Base-by-base conservation (phyloP, 164 flowering plant species). In the Vitis rupestris region DNA sequence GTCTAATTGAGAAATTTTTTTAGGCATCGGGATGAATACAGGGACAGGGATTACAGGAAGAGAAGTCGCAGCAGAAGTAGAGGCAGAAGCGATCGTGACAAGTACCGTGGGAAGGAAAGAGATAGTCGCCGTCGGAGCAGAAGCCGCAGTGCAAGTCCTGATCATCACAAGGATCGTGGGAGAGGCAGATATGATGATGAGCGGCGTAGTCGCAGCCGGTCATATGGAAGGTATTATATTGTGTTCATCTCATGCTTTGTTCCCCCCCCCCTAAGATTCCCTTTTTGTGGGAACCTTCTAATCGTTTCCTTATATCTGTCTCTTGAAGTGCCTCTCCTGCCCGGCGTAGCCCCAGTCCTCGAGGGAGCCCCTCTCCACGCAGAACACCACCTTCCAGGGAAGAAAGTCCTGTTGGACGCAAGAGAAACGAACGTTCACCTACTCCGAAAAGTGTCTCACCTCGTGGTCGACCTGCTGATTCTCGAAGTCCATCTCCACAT, bases 41-140 rank as follows among this genome's bases (percentile, higher is more conserved):
- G 81, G 63, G 86, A 81, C 56, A 79, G 84, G 65, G 90, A 86
- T 61, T 75, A 75, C 60, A 71, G 77, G 74, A 82, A 79, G 70
- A 84, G 93, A 76, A 89, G 92, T 70, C 92, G 92, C 61, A 90
- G 97, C 65, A 79, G 97, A 79, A 94, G 99, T 66, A 70, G 77
- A 71, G 97, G 81, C n/a, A 81, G 91, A 71, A 77, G 76, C 82
- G 88, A 85, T 1, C 94, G 92, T 69, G 97, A 92, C 16, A 84
- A 82, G 73, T 68, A 80, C 67, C 85, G 82, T 71, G 88, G 86
- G 50, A 88, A 80, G 76, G 97, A 88, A 19, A 87, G 90, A 61
- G 89, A 84, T 49, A 69, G 72, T 76, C 92, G 81, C 64, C 82
- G 69, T 50, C 81, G 96, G 64, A 90, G 94, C 80, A 82, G 94